Conservation (phyloP, 306 rosid species). For the Vigna nakashimae region DNA sequence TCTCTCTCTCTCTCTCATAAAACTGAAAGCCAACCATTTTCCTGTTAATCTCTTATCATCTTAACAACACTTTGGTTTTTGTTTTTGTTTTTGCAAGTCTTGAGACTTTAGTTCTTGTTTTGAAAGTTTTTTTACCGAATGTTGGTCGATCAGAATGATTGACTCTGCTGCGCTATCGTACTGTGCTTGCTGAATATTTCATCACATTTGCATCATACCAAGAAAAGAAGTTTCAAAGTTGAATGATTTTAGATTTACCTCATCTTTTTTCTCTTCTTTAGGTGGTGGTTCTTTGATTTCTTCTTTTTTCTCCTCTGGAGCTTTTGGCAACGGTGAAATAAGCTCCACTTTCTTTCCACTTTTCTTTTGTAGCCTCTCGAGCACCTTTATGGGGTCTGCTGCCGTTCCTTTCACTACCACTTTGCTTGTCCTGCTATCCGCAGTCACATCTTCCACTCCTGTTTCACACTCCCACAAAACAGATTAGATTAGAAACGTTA, state of each 20-base stretch:
- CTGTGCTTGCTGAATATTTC: not conserved
- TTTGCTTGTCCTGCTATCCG: slow-evolving; percentile 67
- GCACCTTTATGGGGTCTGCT: slow-evolving; percentile 75
- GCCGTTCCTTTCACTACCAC: slow-evolving; percentile 78
- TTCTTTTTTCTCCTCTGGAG: slow-evolving; percentile 54
- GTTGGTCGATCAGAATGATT: too few species aligned
- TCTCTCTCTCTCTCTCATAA: too few species aligned
- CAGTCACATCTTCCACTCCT: slow-evolving; percentile 74
- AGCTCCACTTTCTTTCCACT: slow-evolving; percentile 78
- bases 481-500: not conserved
- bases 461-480: not conserved
- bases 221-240: too few species aligned
- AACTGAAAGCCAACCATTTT: not conserved
- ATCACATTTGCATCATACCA: not conserved
- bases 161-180: not conserved
- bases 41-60: not conserved
- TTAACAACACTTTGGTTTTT: too few species aligned
- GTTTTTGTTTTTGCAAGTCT: too few species aligned
- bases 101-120: too few species aligned
- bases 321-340: slow-evolving; percentile 78
- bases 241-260: slow-evolving; percentile 54
- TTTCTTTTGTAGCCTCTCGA: slow-evolving; percentile 74
- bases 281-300: slow-evolving; percentile 53
- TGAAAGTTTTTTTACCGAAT: too few species aligned
- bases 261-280: slow-evolving; percentile 63